Evolutionary conservation across 1,284 basidiomycete species (phyloP).

Genomic region (Tylopilus orsonianus): DNA sequence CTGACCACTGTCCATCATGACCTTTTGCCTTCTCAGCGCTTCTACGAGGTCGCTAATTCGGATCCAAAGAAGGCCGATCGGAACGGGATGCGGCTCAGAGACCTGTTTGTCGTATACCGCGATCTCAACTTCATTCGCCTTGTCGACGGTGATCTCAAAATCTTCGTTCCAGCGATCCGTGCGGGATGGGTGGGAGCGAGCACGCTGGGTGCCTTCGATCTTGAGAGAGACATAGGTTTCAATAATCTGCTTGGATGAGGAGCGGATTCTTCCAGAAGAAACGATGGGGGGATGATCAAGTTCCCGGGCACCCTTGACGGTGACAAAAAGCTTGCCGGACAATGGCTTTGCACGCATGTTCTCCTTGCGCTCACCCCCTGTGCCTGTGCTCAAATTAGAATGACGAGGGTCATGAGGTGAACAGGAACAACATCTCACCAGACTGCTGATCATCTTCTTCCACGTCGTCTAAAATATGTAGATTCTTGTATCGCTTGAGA

Average conservation of each 20-base stretch:
- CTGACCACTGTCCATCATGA: conserved; percentile 79
- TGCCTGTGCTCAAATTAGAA: conserved; percentile 43
- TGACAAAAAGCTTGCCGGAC: conserved; percentile 90
- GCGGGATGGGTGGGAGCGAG: conserved; percentile 88
- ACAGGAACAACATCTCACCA: conserved; percentile 37
- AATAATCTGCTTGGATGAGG: conserved; percentile 73
- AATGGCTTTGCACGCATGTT: conserved; percentile 89
- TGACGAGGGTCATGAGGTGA: not conserved
- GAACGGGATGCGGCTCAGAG: conserved; percentile 76
- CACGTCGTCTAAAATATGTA: conserved; percentile 90
- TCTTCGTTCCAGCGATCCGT: conserved; percentile 98
- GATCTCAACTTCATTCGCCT: conserved; percentile 98
- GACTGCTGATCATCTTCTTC: conserved; percentile 70
- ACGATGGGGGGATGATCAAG: conserved; percentile 89
- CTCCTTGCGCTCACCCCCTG: conserved; percentile 88
- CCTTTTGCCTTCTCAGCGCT: conserved; percentile 91
- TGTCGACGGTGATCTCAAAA: conserved; percentile 95
- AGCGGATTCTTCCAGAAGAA: conserved; percentile 58
- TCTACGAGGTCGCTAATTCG: conserved; percentile 95
- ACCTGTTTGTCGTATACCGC: conserved; percentile 93
- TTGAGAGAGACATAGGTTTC: conserved; percentile 96
- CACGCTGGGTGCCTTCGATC: conserved; percentile 93
- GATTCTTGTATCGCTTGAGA: conserved; percentile 93
- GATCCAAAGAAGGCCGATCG: conserved; percentile 96
- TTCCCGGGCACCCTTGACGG: conserved; percentile 87